Percentiles rank a stretch among this genome's conserved stretches.
Evolutionary conservation across 2,329 filamentous ascomycete species (phyloP).

Genomic region (Teratosphaeria gauchensis): DNA sequence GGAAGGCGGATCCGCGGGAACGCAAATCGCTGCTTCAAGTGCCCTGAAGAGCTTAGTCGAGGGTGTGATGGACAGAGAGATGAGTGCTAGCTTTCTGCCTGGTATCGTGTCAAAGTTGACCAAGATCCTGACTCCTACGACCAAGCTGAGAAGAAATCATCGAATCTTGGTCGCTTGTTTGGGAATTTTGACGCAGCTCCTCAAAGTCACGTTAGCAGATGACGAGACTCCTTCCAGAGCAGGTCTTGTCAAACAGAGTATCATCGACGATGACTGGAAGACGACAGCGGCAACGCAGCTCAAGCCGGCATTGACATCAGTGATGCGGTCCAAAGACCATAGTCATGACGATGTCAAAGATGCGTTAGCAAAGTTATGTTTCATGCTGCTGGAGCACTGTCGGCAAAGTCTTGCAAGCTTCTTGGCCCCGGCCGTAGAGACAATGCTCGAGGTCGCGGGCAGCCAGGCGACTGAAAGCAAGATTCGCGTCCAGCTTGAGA

Average conservation of each 20-base stretch:
- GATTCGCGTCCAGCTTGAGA: conserved; percentile 23
- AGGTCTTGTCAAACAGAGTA: not conserved
- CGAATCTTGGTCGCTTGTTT: conserved; percentile 46
- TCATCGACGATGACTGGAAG: conserved; percentile 49
- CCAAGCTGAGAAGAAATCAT: conserved; percentile 49
- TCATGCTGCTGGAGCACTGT: conserved; percentile 70
- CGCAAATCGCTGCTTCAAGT: conserved; percentile 60
- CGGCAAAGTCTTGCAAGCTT: conserved; percentile 61
- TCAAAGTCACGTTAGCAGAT: conserved; percentile 11
- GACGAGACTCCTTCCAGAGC: not conserved
- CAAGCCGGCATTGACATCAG: conserved; percentile 67
- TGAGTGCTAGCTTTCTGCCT: conserved; percentile 76
- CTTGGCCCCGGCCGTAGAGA: conserved; percentile 65
- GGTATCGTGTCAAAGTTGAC: conserved; percentile 76
- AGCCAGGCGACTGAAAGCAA: not conserved
- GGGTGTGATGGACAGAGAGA: conserved; percentile 60
- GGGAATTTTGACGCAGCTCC: conserved; percentile 13
- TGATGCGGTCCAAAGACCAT: conserved; percentile 66
- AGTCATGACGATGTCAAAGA: conserved; percentile 58
- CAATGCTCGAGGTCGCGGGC: conserved; percentile 42
- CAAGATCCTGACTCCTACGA: conserved; percentile 61
- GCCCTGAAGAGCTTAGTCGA: conserved; percentile 54
- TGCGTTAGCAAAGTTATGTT: conserved; percentile 61
- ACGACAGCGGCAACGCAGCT: conserved; percentile 71
- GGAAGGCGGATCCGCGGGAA: conserved; percentile 52